Percentiles rank a stretch among this genome's conserved stretches.
These are phyloP conservation scores for Biscutella laevigata DNA, from an alignment of 441 rosid genomes.

Conservation along the genomic window DNA sequence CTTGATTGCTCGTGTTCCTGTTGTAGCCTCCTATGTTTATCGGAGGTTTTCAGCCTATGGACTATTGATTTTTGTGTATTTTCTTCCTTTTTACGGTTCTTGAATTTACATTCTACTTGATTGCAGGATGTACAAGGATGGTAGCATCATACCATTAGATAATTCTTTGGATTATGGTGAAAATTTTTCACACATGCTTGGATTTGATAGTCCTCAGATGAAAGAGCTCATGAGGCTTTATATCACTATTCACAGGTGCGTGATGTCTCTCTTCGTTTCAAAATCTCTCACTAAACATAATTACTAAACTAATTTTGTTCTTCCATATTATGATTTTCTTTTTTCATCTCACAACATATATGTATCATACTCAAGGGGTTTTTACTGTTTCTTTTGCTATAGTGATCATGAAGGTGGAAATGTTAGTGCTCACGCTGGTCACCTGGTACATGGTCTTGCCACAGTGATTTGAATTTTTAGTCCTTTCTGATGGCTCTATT, in stretches of 20 bases:
- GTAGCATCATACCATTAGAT: conserved; percentile 53
- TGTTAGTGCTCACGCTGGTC: conserved; percentile 94
- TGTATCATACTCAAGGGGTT: not conserved
- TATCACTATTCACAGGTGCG: conserved; percentile 79
- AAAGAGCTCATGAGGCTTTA: conserved; percentile 97
- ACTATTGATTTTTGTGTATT: not conserved
- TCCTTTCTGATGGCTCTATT: not conserved
- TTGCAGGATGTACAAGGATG: conserved; percentile 68
- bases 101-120: conserved; percentile 1
- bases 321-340: not conserved
- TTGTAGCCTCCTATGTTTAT: conserved; percentile 76
- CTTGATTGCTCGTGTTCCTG: conserved; percentile 79
- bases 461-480: not conserved
- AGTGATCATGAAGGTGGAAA: conserved; percentile 99
- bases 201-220: conserved; percentile 74
- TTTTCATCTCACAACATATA: not conserved
- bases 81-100: not conserved
- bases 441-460: no score
- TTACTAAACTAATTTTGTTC: not conserved
- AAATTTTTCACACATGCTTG: conserved; percentile 80
- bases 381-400: no score
- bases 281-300: not conserved
- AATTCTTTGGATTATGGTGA: conserved; percentile 80
- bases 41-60: conserved; percentile 33
- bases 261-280: conserved; percentile 3